phyloP scores from a whole-genome alignment of 768 basidiomycete species.

The Agrocybe praecox region DNA sequence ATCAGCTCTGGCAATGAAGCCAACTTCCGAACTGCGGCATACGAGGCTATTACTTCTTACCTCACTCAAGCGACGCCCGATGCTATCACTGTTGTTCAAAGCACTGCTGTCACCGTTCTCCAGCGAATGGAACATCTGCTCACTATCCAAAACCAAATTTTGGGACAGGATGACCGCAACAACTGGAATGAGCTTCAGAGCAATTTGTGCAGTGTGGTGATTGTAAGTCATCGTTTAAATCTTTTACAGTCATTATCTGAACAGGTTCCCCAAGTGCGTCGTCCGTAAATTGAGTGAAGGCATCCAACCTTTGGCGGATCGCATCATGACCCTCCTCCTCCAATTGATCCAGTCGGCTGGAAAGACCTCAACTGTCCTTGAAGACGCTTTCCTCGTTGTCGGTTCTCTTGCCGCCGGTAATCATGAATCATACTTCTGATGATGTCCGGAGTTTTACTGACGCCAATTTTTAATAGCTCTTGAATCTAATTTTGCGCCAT shows the following conservation, averaged over 20 bases:
- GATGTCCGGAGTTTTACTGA: neutral
- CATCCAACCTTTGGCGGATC: slow-evolving; percentile 87
- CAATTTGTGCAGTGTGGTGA: slow-evolving; percentile 89
- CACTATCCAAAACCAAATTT: slow-evolving; percentile 88
- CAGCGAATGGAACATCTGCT: slow-evolving; percentile 89
- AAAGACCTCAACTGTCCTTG: slow-evolving; percentile 92
- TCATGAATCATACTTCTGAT: slow-evolving; percentile 12
- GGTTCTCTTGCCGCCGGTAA: slow-evolving; percentile 82
- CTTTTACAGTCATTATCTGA: neutral
- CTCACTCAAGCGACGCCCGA: slow-evolving; percentile 81
- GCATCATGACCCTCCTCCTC: slow-evolving; percentile 92
- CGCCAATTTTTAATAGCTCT: slow-evolving; percentile 48
- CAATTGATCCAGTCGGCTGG: slow-evolving; percentile 85
- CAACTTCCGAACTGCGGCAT: slow-evolving; percentile 93
- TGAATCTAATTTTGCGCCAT: slow-evolving; percentile 77
- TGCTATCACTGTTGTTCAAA: slow-evolving; percentile 78
- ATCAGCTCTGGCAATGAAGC: slow-evolving; percentile 80
- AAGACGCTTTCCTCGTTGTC: slow-evolving; percentile 94
- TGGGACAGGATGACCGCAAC: slow-evolving; percentile 94
- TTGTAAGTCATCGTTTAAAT: slow-evolving; percentile 50
- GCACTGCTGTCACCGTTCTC: slow-evolving; percentile 81
- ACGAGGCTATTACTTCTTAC: slow-evolving; percentile 92
- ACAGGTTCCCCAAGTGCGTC: slow-evolving; percentile 55
- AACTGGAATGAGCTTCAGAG: slow-evolving; percentile 99
- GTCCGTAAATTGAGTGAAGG: slow-evolving; percentile 82